Percentiles rank a stretch among this genome's conserved stretches.
Conservation (phyloP, 139 green algal species). For the Marvania coccoides region DNA sequence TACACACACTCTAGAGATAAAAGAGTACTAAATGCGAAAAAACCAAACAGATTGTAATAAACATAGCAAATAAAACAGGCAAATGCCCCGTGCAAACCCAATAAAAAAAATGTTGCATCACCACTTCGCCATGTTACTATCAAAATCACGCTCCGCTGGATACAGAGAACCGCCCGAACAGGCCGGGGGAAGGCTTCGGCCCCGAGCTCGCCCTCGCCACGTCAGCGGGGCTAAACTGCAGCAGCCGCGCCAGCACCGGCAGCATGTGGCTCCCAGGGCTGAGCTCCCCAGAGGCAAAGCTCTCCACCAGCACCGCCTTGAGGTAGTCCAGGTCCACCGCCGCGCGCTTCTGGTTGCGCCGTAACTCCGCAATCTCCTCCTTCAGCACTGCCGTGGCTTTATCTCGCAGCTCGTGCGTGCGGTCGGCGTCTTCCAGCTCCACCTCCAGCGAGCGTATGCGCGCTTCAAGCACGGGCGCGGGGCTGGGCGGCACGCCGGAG, state of each 20-base stretch:
- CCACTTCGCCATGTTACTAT: no score
- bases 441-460: not conserved
- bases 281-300: slow-evolving; percentile 39
- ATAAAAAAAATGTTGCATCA: no score
- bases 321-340: slow-evolving; percentile 35
- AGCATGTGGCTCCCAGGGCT: slow-evolving; percentile 25
- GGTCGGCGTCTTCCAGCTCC: slow-evolving; percentile 15
- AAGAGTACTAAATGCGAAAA: no score
- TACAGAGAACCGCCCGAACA: no score
- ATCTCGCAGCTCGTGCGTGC: slow-evolving; percentile 40
- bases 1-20: no score
- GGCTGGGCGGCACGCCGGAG: not conserved
- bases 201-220: slow-evolving; percentile 1
- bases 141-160: no score
- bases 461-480: not conserved
- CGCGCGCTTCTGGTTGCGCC: slow-evolving; percentile 12
- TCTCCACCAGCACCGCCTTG: slow-evolving; percentile 36
- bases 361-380: slow-evolving; percentile 40
- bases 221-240: slow-evolving; percentile 40
- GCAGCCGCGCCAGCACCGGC: slow-evolving; percentile 33
- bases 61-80: no score
- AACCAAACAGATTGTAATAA: no score
- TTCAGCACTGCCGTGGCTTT: slow-evolving; percentile 35
- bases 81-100: no score
- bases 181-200: no score